Conservation (phyloP, 805 yeast genomes). For the Kazachstania martiniae region DNA sequence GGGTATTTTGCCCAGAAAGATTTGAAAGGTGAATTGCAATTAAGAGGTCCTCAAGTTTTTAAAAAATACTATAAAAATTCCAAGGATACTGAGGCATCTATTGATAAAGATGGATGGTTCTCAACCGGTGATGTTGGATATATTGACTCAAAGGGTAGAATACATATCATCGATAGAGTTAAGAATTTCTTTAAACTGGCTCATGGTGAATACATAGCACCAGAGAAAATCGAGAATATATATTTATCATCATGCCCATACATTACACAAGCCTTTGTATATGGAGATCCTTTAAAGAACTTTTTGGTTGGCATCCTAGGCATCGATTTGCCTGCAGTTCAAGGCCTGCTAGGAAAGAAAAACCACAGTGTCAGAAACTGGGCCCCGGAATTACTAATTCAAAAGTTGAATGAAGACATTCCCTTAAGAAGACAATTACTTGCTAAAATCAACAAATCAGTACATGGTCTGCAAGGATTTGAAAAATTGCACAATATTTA, state of each 20-base stretch:
- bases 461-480: slow-evolving; percentile 42
- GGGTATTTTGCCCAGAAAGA: slow-evolving; percentile 35
- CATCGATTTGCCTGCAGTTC: slow-evolving; percentile 39
- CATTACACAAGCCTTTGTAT: slow-evolving; percentile 44
- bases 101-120: slow-evolving; percentile 55
- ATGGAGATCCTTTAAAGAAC: slow-evolving; percentile 51
- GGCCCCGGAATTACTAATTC: slow-evolving; percentile 23
- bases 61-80: slow-evolving; percentile 43
- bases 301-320: slow-evolving; percentile 55
- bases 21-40: slow-evolving; percentile 48
- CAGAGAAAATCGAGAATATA: slow-evolving; percentile 61
- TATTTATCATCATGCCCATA: slow-evolving; percentile 44
- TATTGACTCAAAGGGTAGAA: slow-evolving; percentile 41
- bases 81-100: slow-evolving; percentile 41
- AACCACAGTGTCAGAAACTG: slow-evolving; percentile 23
- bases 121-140: slow-evolving; percentile 56
- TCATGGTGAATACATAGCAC: slow-evolving; percentile 62
- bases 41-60: slow-evolving; percentile 58
- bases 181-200: slow-evolving; percentile 66
- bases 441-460: slow-evolving; percentile 11
- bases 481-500: slow-evolving; percentile 49
- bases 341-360: slow-evolving; percentile 22
- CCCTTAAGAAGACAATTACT: slow-evolving; percentile 12
- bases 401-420: slow-evolving; percentile 12
- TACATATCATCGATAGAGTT: slow-evolving; percentile 60